phyloP scores from a whole-genome alignment of 352 stramenopile genomes.

The Phytophthora pini region DNA sequence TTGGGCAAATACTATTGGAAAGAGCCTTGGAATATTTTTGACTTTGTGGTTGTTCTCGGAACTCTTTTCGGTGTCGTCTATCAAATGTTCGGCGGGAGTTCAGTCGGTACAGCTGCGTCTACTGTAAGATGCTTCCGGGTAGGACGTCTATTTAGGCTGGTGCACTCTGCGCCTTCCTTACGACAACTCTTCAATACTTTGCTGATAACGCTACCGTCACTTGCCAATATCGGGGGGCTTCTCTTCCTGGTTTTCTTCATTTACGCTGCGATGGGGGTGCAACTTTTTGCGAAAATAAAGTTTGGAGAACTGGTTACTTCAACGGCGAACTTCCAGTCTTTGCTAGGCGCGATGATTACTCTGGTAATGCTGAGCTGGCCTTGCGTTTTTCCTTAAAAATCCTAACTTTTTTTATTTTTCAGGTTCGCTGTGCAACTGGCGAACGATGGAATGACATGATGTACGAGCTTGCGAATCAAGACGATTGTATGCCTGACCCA shows the following conservation, averaged over 20 bases:
- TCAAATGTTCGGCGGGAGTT: constrained; percentile 47
- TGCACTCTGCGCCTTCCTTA: constrained; percentile 79
- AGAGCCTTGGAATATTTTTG: constrained; percentile 86
- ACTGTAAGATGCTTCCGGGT: constrained; percentile 88
- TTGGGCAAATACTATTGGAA: constrained; percentile 86
- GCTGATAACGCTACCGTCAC: constrained; percentile 82
- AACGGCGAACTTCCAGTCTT: constrained; percentile 88
- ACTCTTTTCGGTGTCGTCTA: constrained; percentile 65
- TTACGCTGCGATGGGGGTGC: constrained; percentile 89
- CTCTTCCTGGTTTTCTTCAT: constrained; percentile 94
- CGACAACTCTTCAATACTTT: constrained; percentile 91
- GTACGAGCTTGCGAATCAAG: constrained; percentile 77
- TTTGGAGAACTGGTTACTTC: constrained; percentile 69
- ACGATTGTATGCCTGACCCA: constrained; percentile 54
- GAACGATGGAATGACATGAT: constrained; percentile 94
- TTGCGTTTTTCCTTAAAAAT: not conserved
- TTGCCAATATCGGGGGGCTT: constrained; percentile 88
- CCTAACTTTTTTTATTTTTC: too few relatives aligned
- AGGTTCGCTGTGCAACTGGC: constrained; percentile 91
- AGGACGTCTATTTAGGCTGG: constrained; percentile 71
- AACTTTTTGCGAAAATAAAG: constrained; percentile 91
- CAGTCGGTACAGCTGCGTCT: constrained; percentile 58
- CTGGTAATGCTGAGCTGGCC: constrained; percentile 36
- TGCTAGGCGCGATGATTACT: constrained; percentile 75
- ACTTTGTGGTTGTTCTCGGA: constrained; percentile 68